A percentile compares a stretch with the other conserved stretches of the same genome.
These are phyloP conservation scores for Fusarium nanum DNA, from an alignment of 2,329 filamentous ascomycete genomes.

Conservation along the genomic window DNA sequence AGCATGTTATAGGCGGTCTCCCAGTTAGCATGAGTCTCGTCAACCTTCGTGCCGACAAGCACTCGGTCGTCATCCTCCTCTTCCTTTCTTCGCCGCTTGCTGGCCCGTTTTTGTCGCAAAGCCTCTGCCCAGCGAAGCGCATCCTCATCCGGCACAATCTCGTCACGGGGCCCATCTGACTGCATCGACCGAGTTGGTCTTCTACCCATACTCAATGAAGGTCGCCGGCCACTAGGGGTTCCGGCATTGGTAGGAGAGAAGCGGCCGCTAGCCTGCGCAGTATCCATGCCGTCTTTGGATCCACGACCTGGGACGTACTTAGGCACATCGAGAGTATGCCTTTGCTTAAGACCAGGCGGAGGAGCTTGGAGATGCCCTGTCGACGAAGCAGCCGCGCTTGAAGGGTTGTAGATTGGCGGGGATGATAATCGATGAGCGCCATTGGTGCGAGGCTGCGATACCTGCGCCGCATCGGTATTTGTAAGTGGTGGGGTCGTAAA, in stretches of 20 bases:
- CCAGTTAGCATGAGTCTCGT: slow-evolving; percentile 97
- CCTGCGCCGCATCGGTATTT: slow-evolving; percentile 46
- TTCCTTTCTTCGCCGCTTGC: slow-evolving; percentile 84
- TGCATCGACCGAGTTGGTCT: slow-evolving; percentile 86
- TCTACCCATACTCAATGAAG: slow-evolving; percentile 85
- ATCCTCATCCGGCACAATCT: slow-evolving; percentile 88
- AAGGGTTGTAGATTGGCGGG: slow-evolving; percentile 66
- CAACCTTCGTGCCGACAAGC: slow-evolving; percentile 95
- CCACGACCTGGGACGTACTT: slow-evolving; percentile 72
- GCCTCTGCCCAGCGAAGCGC: slow-evolving; percentile 92
- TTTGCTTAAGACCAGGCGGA: slow-evolving; percentile 73
- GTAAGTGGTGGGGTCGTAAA: slow-evolving; percentile 31
- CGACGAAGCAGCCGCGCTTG: slow-evolving; percentile 56
- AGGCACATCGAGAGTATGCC: slow-evolving; percentile 90
- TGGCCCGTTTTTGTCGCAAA: slow-evolving; percentile 90
- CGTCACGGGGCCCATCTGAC: slow-evolving; percentile 85
- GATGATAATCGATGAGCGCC: slow-evolving; percentile 71
- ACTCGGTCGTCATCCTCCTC: slow-evolving; percentile 94
- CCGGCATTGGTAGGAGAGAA: slow-evolving; percentile 76
- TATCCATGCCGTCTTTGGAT: slow-evolving; percentile 79
- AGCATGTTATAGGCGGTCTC: slow-evolving; percentile 99
- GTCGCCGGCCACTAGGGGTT: slow-evolving; percentile 70
- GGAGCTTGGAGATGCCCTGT: slow-evolving; percentile 64
- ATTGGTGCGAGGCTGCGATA: slow-evolving; percentile 43
- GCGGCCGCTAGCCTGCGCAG: slow-evolving; percentile 76